Base-by-base conservation (phyloP, 257 asterid species). In the Forsythia viridissima region DNA sequence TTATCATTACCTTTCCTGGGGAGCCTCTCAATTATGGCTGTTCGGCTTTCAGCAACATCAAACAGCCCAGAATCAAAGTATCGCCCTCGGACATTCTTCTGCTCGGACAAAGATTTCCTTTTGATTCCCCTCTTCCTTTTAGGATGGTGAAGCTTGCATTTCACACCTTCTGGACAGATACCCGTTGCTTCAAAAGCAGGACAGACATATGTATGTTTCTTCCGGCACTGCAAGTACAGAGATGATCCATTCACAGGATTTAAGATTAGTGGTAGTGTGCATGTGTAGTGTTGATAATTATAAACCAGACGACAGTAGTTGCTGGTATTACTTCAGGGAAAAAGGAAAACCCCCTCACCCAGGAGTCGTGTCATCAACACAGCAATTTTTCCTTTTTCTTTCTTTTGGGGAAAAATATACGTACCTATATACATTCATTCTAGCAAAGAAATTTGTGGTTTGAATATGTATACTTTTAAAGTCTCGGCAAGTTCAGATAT, bases 101-200 rank as follows among this genome's bases (percentile, higher is more conserved):
- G 85, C 81, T 86, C 90, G 24, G 13, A 72, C 9, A 75, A 16
- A 13, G 90, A 86, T 78, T 85, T 88, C 89, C 86, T 84, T 83
- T 89, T 85, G 74, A 21, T 72, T 77, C 80, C 93, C 12, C 76
- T 80, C 90, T 85, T 93, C 88, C 83, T 89, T 79, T 88, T 93
- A 3, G 98, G 99, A 68, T 96, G 98, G 85, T 93, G 98, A 79
- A 96, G 98, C 93, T 92, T 96, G 97, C 97, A 93, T 11, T 90
- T 84, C 30, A 93, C 82, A 79, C 85, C 91, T 86, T 84, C 90
- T 4, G 89, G 85, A 73, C 98, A 95, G 38, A 37, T 80, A 79
- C 99, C 99, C 4, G 90, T 91, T 13, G 92, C 90, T 87, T 93
- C 97, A 75, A 89, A 93, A 36, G 78, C 89, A 39, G 97, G 97